A percentile compares a stretch with the other conserved stretches of the same genome.
Evolutionary conservation across 495 filamentous ascomycete genomes (phyloP).

Genomic region (Astrothelium subdiscretum): DNA sequence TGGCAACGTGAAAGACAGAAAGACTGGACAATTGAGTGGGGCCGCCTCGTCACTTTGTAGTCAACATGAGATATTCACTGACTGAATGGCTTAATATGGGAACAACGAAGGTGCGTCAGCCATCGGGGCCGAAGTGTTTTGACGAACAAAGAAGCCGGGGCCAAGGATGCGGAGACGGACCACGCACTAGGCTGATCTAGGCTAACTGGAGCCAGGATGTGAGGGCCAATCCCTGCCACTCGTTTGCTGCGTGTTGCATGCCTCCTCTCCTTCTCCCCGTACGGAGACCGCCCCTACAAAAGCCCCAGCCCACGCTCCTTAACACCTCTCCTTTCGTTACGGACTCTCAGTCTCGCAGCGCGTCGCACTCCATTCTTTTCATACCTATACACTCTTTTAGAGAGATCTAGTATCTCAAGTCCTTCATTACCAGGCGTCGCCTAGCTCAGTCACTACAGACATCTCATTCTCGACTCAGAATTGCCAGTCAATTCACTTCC

Average conservation of each 20-base stretch:
- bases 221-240: neutral
- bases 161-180: neutral
- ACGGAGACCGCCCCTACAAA: neutral
- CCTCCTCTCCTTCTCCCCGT: neutral
- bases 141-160: neutral
- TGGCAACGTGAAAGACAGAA: neutral
- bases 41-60: neutral
- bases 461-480: neutral
- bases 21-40: neutral
- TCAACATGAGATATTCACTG: neutral
- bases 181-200: neutral
- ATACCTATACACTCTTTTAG: neutral
- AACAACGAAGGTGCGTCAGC: neutral
- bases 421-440: neutral
- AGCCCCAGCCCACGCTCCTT: neutral
- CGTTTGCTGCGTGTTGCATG: neutral
- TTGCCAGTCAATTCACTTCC: slow-evolving; percentile 7
- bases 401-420: neutral
- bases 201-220: neutral
- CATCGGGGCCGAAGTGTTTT: neutral
- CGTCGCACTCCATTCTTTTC: neutral
- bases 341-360: neutral
- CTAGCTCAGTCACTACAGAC: neutral
- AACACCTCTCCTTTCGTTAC: neutral
- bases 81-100: neutral